A percentile compares a stretch with the other conserved stretches of the same genome.
Conservation (phyloP, 169 alveolate species). For the Babesia caballi region DNA sequence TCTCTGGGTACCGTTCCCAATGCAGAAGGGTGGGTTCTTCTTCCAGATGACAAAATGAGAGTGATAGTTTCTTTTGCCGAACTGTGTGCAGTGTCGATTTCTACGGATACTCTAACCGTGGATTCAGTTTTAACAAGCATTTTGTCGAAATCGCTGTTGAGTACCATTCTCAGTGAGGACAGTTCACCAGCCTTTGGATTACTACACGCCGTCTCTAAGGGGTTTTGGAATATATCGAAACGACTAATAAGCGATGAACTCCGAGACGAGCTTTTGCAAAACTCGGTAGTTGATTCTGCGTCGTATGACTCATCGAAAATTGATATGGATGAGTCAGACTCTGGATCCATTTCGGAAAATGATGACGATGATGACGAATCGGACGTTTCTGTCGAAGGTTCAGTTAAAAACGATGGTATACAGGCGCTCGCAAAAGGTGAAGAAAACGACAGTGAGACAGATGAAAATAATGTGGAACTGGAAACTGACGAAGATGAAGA, state of each 20-base stretch:
- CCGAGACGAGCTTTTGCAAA: neutral
- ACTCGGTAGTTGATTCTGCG: neutral
- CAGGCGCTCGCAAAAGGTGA: no score
- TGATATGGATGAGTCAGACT: conserved; percentile 12
- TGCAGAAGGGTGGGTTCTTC: neutral
- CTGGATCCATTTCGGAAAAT: neutral
- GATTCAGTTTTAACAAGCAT: neutral
- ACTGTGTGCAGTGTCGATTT: neutral
- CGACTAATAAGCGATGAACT: neutral
- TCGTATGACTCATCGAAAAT: neutral
- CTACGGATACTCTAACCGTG: neutral
- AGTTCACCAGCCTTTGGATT: conserved; percentile 31
- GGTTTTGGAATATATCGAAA: conserved; percentile 13
- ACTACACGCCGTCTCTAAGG: conserved; percentile 30
- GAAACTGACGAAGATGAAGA: neutral
- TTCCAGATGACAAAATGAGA: neutral
- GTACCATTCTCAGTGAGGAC: conserved; percentile 25
- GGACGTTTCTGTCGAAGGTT: neutral
- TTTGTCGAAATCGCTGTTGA: conserved; percentile 1
- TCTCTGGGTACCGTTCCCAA: neutral
- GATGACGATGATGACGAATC: neutral
- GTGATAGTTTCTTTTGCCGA: neutral
- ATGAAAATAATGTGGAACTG: neutral
- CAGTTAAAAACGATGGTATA: no score
- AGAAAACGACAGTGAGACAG: no score